Base-by-base conservation (phyloP, 2,329 filamentous ascomycete genomes). In the Gnomoniopsis smithogilvyi region DNA sequence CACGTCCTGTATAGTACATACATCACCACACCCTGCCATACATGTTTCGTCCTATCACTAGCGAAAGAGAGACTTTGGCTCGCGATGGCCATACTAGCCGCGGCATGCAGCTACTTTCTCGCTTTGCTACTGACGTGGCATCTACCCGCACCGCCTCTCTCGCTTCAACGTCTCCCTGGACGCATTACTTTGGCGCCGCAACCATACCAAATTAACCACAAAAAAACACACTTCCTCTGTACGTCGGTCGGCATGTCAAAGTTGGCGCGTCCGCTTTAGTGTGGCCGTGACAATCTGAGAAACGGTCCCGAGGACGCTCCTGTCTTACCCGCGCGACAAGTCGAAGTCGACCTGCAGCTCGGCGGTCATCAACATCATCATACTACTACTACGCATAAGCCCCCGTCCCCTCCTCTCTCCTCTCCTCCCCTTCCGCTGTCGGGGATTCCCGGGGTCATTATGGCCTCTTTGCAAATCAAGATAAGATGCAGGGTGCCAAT, bases 101-200 rank as follows among this genome's bases (percentile, higher is more conserved):
- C 51, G 48, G 38, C 22, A 41, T 52, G 59, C 56, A 55, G 24
- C 36, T 36, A 15, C 2, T 6, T 3, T 47, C 17, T 24, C n/a
- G 26, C 19, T 65, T 63, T 64, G 64, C 54, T 66, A 67, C 66
- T 69, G 67, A 69, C 66, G 67, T 69, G 67, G 68, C 67, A 66
- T 50, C 41, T 34, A 22, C 19, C 33, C 43, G 17, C 46, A 41
- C 41, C 36, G 45, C 60, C 19, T 41, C 19, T 41, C 38, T 41
- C 45, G 38, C 47, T 43, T 48, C 22, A 30, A 54, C 15, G 48
- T 47, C 36, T 33, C 36, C 48, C 47, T 50, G 51, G 38, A 41
- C 43, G 43, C 33, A 46, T 50, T 22, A 41, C 51, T 43, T 49
- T 59, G 53, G 55, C 46, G 26, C 41, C 41, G 22, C 3, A 33